phyloP scores from a whole-genome alignment of 2,329 filamentous ascomycete genomes.

The Geoglossum cookeanum region DNA sequence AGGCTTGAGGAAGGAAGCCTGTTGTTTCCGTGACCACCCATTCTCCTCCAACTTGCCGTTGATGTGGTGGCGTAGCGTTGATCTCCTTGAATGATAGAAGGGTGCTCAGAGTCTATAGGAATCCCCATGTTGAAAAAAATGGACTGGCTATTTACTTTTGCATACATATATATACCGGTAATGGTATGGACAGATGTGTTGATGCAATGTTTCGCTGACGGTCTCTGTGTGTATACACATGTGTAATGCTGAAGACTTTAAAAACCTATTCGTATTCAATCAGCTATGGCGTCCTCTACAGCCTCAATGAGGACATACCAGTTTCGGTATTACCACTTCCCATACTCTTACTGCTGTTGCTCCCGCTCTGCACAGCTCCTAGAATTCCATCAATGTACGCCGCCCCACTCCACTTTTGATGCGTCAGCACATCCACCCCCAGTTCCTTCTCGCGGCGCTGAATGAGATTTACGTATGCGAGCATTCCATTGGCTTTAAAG shows the following conservation, averaged over 20 bases:
- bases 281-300: background rate
- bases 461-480: slow-evolving; percentile 88
- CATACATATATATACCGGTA: background rate
- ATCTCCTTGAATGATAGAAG: too few species aligned
- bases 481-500: slow-evolving; percentile 87
- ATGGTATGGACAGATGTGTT: background rate
- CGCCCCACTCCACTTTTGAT: slow-evolving; percentile 53
- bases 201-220: background rate
- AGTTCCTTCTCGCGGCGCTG: slow-evolving; percentile 81
- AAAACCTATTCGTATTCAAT: background rate
- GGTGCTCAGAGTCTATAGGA: too few species aligned
- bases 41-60: too few species aligned
- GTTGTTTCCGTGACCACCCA: too few species aligned
- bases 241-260: background rate
- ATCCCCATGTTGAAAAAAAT: background rate
- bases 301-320: background rate
- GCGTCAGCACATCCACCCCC: slow-evolving; percentile 79
- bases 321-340: slow-evolving; percentile 78
- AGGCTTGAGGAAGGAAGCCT: too few species aligned
- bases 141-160: background rate
- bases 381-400: slow-evolving; percentile 74
- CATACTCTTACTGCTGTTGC: slow-evolving; percentile 80
- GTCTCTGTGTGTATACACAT: background rate
- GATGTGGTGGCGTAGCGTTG: too few species aligned
- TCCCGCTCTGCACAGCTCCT: slow-evolving; percentile 79